Percentiles rank a stretch among this genome's conserved stretches.
These are phyloP conservation scores for Eucalyptus sp. DNA, from an alignment of 345 rosid genomes.

Conservation along the genomic window DNA sequence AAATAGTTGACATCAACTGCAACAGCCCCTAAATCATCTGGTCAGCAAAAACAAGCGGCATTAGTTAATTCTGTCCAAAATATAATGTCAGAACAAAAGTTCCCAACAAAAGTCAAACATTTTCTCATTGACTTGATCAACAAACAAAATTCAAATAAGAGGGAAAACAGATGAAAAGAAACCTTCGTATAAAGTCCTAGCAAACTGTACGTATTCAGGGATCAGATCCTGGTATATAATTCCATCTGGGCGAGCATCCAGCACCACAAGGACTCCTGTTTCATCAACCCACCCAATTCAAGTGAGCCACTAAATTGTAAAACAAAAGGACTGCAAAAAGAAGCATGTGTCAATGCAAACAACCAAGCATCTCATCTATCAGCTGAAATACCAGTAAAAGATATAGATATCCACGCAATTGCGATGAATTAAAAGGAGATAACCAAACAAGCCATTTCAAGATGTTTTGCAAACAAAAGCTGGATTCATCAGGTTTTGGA, in stretches of 20 bases:
- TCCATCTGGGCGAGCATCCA: constrained; percentile 84
- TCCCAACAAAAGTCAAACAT: not conserved
- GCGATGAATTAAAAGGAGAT: not conserved
- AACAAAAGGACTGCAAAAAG: not conserved
- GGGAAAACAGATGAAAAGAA: not conserved
- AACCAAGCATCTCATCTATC: not conserved
- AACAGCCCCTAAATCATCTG: constrained; percentile 5
- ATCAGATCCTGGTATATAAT: constrained; percentile 73
- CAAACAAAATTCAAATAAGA: not conserved
- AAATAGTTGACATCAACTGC: constrained; percentile 6
- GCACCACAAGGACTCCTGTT: constrained; percentile 68
- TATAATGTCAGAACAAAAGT: not conserved
- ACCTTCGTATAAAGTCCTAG: constrained; percentile 93
- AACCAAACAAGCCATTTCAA: not conserved
- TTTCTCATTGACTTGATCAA: not conserved
- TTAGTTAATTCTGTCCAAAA: not conserved
- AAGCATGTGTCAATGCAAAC: not conserved
- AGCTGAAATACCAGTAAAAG: not conserved
- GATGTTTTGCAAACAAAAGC: not conserved
- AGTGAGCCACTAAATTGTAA: not conserved
- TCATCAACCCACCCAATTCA: not conserved
- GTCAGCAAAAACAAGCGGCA: not conserved
- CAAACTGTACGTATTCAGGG: constrained; percentile 56
- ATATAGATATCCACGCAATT: rapidly evolving
- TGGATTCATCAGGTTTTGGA: not conserved